phyloP scores from a whole-genome alignment of 2,329 filamentous ascomycete species.

The Thyridium curvatum region DNA sequence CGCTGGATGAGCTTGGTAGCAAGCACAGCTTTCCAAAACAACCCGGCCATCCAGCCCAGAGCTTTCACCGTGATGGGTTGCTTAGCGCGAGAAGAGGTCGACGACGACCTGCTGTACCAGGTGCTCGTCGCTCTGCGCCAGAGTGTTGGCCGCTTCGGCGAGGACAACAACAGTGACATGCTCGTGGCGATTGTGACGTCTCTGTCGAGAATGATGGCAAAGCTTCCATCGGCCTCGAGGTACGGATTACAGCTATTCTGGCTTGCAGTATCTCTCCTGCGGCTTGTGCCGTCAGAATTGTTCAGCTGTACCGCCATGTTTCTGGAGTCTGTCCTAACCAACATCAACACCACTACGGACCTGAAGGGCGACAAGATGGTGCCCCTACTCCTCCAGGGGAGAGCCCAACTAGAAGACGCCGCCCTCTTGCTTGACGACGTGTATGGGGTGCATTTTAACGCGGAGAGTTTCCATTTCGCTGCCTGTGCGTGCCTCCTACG shows the following conservation, averaged over 20 bases:
- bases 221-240: conserved; percentile 58
- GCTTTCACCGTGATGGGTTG: conserved; percentile 69
- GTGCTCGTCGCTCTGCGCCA: conserved; percentile 62
- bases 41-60: conserved; percentile 62
- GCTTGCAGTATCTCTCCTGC: conserved; percentile 60
- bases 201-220: conserved; percentile 65
- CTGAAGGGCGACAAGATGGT: conserved; percentile 55
- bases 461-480: conserved; percentile 61
- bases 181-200: conserved; percentile 61
- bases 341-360: conserved; percentile 56
- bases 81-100: conserved; percentile 63
- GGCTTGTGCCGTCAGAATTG: conserved; percentile 54
- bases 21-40: conserved; percentile 67
- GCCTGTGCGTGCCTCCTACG: conserved; percentile 59
- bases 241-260: conserved; percentile 66
- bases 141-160: conserved; percentile 56
- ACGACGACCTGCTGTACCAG: conserved; percentile 66
- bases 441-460: conserved; percentile 59
- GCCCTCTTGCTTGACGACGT: conserved; percentile 56
- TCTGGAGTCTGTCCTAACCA: conserved; percentile 57
- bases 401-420: conserved; percentile 54
- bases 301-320: conserved; percentile 63
- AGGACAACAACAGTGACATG: conserved; percentile 55
- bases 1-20: conserved; percentile 70
- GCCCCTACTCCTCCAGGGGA: conserved; percentile 53